Percentiles rank a stretch among this genome's conserved stretches.
Conservation (phyloP, 108 stramenopile genomes). For the Skeletonema marinoi region DNA sequence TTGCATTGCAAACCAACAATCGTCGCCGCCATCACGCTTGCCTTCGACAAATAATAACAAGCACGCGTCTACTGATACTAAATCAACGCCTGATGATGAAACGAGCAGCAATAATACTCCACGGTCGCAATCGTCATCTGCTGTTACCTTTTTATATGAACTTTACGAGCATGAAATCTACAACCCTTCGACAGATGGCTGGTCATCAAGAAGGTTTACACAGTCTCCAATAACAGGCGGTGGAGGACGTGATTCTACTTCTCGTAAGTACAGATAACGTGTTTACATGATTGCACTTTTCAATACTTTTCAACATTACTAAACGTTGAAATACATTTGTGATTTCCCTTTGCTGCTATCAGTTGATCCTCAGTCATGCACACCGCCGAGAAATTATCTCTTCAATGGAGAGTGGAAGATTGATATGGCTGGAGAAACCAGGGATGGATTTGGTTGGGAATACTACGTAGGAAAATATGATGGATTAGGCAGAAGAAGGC, state of each 20-base stretch:
- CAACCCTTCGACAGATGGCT: constrained; percentile 21
- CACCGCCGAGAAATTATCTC: constrained; percentile 48
- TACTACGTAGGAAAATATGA: constrained; percentile 52
- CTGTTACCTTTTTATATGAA: constrained; percentile 43
- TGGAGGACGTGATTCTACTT: constrained; percentile 38
- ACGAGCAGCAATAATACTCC: background rate
- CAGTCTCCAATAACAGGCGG: constrained; percentile 33
- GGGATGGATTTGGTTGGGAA: constrained; percentile 80
- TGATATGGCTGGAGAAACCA: constrained; percentile 48
- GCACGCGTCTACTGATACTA: background rate
- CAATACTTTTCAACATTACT: background rate
- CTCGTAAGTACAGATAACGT: background rate
- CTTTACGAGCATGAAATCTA: constrained; percentile 50
- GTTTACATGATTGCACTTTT: background rate
- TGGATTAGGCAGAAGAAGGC: constrained; percentile 56
- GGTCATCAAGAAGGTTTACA: constrained; percentile 34
- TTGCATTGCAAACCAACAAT: background rate
- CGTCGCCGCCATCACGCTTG: background rate
- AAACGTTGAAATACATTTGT: background rate
- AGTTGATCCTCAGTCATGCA: constrained; percentile 31
- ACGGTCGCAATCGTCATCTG: constrained; percentile 12
- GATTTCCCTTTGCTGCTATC: background rate
- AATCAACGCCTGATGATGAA: background rate
- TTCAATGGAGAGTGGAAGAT: constrained; percentile 86
- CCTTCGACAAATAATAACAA: background rate